Conservation (phyloP, 805 yeast genomes). For the Metschnikowia similis region DNA sequence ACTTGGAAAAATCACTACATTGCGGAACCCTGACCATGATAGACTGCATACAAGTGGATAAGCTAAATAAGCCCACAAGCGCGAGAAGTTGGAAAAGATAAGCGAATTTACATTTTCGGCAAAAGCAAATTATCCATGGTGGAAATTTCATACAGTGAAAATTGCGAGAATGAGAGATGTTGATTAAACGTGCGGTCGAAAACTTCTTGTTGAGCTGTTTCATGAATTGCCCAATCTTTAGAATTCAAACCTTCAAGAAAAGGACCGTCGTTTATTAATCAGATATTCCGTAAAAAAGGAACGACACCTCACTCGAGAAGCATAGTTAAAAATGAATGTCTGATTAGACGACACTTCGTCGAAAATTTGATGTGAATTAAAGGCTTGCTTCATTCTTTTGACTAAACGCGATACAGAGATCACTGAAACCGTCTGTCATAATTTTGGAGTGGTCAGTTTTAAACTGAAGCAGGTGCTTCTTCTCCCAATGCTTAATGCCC, state of each 20-base stretch:
- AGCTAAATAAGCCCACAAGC: constrained; percentile 3
- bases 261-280: neutral
- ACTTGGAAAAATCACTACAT: neutral
- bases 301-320: too few relatives aligned
- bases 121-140: neutral
- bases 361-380: too few relatives aligned
- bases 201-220: neutral
- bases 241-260: neutral
- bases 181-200: neutral
- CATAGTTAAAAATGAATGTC: too few relatives aligned
- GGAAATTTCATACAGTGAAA: neutral
- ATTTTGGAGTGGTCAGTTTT: neutral
- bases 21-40: neutral
- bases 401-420: neutral
- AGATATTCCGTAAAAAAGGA: too few relatives aligned
- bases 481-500: neutral
- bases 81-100: constrained; percentile 1
- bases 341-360: too few relatives aligned
- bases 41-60: constrained; percentile 1
- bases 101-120: constrained; percentile 1
- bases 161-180: neutral
- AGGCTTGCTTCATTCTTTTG: neutral
- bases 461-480: neutral
- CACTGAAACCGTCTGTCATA: neutral
- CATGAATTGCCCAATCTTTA: neutral